Conservation (phyloP, 176 grass and related monocot species). For the Triticum dicoccoides region DNA sequence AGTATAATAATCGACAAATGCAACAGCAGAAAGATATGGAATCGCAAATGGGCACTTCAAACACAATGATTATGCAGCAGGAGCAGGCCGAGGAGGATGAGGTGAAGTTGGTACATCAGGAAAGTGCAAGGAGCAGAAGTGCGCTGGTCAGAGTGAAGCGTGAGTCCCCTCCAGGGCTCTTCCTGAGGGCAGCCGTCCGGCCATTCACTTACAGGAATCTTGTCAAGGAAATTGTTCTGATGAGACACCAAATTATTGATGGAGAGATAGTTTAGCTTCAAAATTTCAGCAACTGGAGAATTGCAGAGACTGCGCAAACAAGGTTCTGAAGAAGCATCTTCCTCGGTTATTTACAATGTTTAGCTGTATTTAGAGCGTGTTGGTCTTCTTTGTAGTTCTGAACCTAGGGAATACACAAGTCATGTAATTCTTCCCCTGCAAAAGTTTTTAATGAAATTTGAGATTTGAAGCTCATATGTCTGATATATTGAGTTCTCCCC, state of each 20-base stretch:
- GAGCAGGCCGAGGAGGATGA: slow-evolving; percentile 48
- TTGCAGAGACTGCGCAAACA: slow-evolving; percentile 2
- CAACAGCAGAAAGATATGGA: slow-evolving; percentile 36
- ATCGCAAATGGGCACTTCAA: slow-evolving; percentile 16
- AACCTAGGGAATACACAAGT: background rate
- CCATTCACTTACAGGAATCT: slow-evolving; percentile 93
- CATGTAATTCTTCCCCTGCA: background rate
- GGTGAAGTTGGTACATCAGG: slow-evolving; percentile 23
- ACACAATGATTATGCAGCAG: slow-evolving; percentile 27
- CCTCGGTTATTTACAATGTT: slow-evolving; percentile 2
- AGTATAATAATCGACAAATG: slow-evolving; percentile 39
- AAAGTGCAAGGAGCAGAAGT: slow-evolving; percentile 13
- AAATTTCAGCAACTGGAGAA: background rate
- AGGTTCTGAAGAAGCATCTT: background rate
- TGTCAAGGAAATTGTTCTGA: slow-evolving; percentile 89
- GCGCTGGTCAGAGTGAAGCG: slow-evolving; percentile 22
- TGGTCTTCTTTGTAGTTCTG: background rate
- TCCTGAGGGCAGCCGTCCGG: slow-evolving; percentile 67
- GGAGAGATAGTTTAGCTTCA: slow-evolving; percentile 58
- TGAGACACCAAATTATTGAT: slow-evolving; percentile 80
- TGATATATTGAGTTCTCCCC: background rate
- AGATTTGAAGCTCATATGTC: slow-evolving; percentile 15
- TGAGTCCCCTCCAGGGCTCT: slow-evolving; percentile 36
- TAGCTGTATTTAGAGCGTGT: background rate
- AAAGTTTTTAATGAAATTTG: background rate